Conservation (phyloP, 805 yeast genomes). For the Zygoascus biomembranicola region DNA sequence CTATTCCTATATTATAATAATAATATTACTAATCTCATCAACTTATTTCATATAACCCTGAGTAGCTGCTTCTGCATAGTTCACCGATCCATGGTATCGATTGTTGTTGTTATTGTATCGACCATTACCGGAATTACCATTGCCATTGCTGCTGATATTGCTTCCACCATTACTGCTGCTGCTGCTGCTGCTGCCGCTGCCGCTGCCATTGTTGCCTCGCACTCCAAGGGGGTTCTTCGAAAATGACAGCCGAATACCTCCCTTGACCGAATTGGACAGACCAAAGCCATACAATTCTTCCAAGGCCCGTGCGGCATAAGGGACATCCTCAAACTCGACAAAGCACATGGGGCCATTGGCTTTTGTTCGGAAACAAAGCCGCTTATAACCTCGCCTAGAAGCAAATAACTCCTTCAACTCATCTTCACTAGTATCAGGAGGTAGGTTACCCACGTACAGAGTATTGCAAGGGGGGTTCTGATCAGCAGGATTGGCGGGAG, state of each 20-base stretch:
- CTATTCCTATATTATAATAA: not conserved
- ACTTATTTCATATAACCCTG: conserved; percentile 3
- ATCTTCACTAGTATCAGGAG: conserved; percentile 93
- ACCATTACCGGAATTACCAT: not conserved
- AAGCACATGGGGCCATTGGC: conserved; percentile 95
- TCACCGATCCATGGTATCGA: conserved; percentile 4
- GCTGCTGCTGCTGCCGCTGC: not conserved
- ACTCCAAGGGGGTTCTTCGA: conserved; percentile 97
- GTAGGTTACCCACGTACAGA: conserved; percentile 90
- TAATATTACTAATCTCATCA: not conserved
- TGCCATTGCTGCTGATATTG: not conserved
- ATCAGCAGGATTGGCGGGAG: conserved; percentile 90
- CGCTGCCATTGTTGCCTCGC: conserved; percentile 42
- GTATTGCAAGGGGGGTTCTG: conserved; percentile 99
- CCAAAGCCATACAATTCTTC: conserved; percentile 92
- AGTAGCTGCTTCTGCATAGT: conserved; percentile 3
- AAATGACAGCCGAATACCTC: conserved; percentile 89
- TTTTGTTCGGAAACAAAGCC: conserved; percentile 86
- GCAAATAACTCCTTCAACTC: conserved; percentile 83
- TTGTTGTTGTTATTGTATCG: not conserved
- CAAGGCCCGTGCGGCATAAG: conserved; percentile 84
- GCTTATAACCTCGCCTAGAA: conserved; percentile 84
- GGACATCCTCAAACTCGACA: conserved; percentile 96
- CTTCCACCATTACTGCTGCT: not conserved
- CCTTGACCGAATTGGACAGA: conserved; percentile 79